A percentile compares a stretch with the other conserved stretches of the same genome.
Conservation (phyloP, 2,329 filamentous ascomycete species). For the Calonectria fujianensis region DNA sequence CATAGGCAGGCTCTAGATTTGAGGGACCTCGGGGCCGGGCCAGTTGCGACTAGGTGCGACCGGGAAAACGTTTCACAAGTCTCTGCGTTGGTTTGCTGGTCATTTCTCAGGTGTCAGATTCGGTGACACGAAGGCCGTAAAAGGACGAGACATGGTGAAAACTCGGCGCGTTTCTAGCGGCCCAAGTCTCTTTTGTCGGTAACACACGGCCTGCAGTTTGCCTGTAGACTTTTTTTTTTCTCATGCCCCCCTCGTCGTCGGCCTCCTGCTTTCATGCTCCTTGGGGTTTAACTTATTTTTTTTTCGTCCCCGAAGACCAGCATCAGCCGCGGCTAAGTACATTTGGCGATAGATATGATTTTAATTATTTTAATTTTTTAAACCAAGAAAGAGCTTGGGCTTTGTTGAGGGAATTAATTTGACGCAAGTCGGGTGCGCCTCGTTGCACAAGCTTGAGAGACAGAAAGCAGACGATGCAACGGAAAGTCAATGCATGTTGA, state of each 20-base stretch:
- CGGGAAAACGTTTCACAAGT: conserved; percentile 45
- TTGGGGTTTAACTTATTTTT: conserved; percentile 9
- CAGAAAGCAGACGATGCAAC: conserved; percentile 31
- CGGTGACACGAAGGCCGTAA: conserved; percentile 24
- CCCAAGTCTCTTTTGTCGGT: conserved; percentile 22
- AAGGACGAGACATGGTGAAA: conserved; percentile 35
- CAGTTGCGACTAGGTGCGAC: conserved; percentile 49
- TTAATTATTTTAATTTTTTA: background rate
- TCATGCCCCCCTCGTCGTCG: background rate
- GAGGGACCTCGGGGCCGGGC: conserved; percentile 34
- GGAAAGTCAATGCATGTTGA: conserved; percentile 28
- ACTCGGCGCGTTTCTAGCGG: conserved; percentile 26
- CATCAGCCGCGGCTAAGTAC: conserved; percentile 14
- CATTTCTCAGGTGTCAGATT: conserved; percentile 38
- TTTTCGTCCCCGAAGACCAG: background rate
- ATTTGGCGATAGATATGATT: conserved; percentile 21
- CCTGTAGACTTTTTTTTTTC: conserved; percentile 20
- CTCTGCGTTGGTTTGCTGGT: conserved; percentile 25
- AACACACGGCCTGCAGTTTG: conserved; percentile 21
- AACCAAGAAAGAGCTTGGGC: conserved; percentile 9
- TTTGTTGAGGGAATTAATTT: conserved; percentile 36
- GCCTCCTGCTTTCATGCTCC: background rate
- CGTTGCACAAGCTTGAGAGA: conserved; percentile 26
- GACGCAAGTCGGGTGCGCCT: conserved; percentile 28
- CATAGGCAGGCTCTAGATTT: conserved; percentile 6